Base-by-base conservation (phyloP, 2,329 filamentous ascomycete species). In the Nemania sp. region DNA sequence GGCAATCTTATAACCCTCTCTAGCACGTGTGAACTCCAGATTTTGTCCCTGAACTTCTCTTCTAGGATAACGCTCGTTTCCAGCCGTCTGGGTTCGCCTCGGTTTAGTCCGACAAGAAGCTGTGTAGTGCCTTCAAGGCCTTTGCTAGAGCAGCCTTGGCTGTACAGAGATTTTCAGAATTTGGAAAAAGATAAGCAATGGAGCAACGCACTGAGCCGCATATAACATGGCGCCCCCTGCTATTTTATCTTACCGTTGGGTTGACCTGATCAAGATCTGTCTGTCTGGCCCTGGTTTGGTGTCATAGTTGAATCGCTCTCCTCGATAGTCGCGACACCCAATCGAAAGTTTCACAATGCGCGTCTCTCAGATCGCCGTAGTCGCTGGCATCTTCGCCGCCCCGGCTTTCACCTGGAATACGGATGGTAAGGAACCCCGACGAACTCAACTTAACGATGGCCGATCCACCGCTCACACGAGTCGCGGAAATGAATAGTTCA, bases 371-470 rank as follows among this genome's bases (percentile, higher is more conserved):
- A 46, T 65, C 32, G 58, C 55, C 15, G 60, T 56, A 21, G 42
- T 59, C 18, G 59, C 59, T 18, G 49, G 58, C 57, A 17, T 60
- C n/a, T 54, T 65, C 12, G 57, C 46, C 57, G 49, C 49, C 18
- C 64, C 65, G n/a, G 59, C 51, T 21, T 37, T 66, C 17, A 54
- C 65, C 4, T 67, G 65, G 64, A 67, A 67, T 46, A 66, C 54
- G 11, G 65, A 67, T 43, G 65, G 65, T 67, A 60, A 47, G 61
- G 12, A 40, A 32, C n/a, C 20, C 37, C 11, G 42, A 6, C 25
- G 21, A n/a, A 47, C 15, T 13, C 11, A 45, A 43, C 47, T 29
- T 21, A 7, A 29, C 25, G 2, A n/a, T 29, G 17, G 40, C 12
- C 17, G 12, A n/a, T 35, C 17, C 32, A 2, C 15, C 18, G 51